Base-by-base conservation (phyloP, 495 filamentous ascomycete species). In the Hyphodiscus hymeniophilus region DNA sequence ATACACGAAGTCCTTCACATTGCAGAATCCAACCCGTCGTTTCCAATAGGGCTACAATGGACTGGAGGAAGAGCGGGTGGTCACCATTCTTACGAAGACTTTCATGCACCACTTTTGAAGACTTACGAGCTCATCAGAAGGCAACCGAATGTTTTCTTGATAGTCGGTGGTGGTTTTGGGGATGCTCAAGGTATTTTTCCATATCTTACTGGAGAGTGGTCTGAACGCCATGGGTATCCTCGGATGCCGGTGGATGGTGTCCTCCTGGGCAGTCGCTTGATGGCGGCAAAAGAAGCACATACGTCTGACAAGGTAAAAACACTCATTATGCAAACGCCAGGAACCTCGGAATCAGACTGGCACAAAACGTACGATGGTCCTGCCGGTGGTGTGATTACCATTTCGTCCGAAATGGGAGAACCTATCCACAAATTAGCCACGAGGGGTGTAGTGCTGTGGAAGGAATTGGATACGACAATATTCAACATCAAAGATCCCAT, bases 341-440 rank as follows among this genome's bases (percentile, higher is more conserved):
- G 91, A 47, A 70, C 94, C 13, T 83, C 87, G 26, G 89, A 97
- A 60, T 64, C 66, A 52, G 76, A 94, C 50, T 97, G 91, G 91
- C 87, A 94, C 68, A 85, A 91, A 69, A 95, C 89, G 6, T 96
- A 95, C 41, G 10, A 13, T 72, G 89, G 90, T 64, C 81, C 85
- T 3, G 66, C 85, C 23, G 91, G 91, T 60, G 91, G 91, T 56
- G 81, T 97, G 17, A 85, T 97, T 55, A 95, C 91, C 11, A 89
- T 97, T 28, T 74, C 83, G 38, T 96, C 91, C 3, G 91, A 97
- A 63, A 96, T 97, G 92, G 91, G 91, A 24, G 89, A 96, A 69
- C 91, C 91, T 2, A 97, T 97, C 51, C 91, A 97, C 71, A 95
- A 95, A 67, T 73, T 97, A 44, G 91, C 91, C 24, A 97, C 90